phyloP scores from a whole-genome alignment of 2,329 filamentous ascomycete species.

The Ophiostoma sp. region DNA sequence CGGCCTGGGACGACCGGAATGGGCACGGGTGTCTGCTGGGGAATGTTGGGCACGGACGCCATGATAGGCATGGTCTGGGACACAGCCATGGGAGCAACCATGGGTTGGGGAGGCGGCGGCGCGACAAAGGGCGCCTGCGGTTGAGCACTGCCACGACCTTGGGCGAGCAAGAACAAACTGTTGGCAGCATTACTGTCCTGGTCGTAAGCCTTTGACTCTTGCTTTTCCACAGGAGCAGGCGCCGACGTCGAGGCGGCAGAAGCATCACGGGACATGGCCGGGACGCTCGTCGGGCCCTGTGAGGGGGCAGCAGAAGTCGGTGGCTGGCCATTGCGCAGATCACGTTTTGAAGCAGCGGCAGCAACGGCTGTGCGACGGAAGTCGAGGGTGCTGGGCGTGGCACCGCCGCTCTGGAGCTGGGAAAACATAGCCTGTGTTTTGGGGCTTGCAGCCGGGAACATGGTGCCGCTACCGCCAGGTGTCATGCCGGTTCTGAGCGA shows the following conservation, averaged over 20 bases:
- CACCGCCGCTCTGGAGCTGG: constrained; percentile 70
- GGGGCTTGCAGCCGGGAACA: constrained; percentile 90
- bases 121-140: constrained; percentile 46
- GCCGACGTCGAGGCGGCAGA: constrained; percentile 43
- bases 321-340: constrained; percentile 19
- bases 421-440: constrained; percentile 80
- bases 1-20: constrained; percentile 27
- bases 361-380: constrained; percentile 91
- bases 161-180: constrained; percentile 83
- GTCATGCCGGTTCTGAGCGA: constrained; percentile 86
- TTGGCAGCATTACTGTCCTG: constrained; percentile 96
- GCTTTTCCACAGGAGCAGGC: constrained; percentile 36
- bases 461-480: constrained; percentile 89
- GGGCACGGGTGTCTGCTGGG: constrained; percentile 19
- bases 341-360: constrained; percentile 60
- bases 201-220: constrained; percentile 59
- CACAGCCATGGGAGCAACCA: constrained; percentile 39
- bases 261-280: constrained; percentile 31
- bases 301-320: constrained; percentile 34
- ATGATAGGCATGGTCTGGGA: background rate
- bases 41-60: background rate
- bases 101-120: constrained; percentile 40
- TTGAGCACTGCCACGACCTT: constrained; percentile 56
- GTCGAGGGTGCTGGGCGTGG: constrained; percentile 85
- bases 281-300: constrained; percentile 27